Percentiles rank a stretch among this genome's conserved stretches.
These are phyloP conservation scores for Solanum chmielewskii DNA, from an alignment of 257 asterid genomes.

Conservation along the genomic window DNA sequence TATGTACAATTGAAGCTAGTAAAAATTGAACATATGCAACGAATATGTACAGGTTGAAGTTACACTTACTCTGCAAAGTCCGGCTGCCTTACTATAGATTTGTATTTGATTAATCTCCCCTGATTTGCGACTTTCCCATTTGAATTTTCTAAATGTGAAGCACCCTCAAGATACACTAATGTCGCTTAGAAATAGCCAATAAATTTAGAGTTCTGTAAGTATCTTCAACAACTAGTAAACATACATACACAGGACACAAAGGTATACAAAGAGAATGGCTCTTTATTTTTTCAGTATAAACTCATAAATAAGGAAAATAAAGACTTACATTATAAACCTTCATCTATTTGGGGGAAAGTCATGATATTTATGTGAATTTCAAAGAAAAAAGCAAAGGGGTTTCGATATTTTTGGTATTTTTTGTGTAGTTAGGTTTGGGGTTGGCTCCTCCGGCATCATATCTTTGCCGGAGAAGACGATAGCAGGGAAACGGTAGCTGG, in stretches of 20 bases:
- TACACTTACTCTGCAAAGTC: slow-evolving; percentile 66
- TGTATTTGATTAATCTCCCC: slow-evolving; percentile 57
- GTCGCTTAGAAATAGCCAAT: slow-evolving; percentile 67
- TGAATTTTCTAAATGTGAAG: slow-evolving; percentile 67
- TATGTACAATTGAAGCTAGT: background rate
- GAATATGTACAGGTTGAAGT: background rate
- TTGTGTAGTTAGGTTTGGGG: too few relatives aligned
- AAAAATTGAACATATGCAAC: background rate
- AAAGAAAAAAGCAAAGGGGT: too few relatives aligned
- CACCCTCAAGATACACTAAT: slow-evolving; percentile 65
- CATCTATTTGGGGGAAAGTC: too few relatives aligned
- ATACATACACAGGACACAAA: background rate
- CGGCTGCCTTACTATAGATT: slow-evolving; percentile 53
- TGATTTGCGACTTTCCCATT: slow-evolving; percentile 32
- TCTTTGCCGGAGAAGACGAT: too few relatives aligned
- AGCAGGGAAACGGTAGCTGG: too few relatives aligned
- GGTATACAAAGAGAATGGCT: background rate
- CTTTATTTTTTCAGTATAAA: background rate
- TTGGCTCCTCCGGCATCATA: too few relatives aligned
- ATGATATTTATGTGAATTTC: too few relatives aligned
- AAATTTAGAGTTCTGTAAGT: slow-evolving; percentile 62
- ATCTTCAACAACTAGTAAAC: slow-evolving; percentile 7
- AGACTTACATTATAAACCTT: too few relatives aligned
- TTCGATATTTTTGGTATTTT: too few relatives aligned
- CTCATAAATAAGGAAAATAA: background rate